Evolutionary conservation across 345 rosid species (phyloP).

Genomic region (thale cress (Arabidopsis thaliana)): TAIR10.1 NC_003070.9:24743501-24744000

Average conservation of each 20-base stretch:
- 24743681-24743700: neutral
- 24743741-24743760: conserved; percentile 17
- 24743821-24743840: conserved; percentile 23
- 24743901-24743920: conserved; percentile 36
- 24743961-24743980: conserved; percentile 46
- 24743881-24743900: conserved; percentile 20
- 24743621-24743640: no score
- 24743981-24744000: conserved; percentile 40
- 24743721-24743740: neutral
- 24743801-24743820: conserved; percentile 13
- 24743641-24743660: no score
- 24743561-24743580: no score
- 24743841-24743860: conserved; percentile 37
- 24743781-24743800: conserved; percentile 16
- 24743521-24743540: no score
- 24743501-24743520: no score
- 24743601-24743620: no score
- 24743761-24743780: neutral
- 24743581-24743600: no score
- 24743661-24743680: neutral
- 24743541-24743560: no score
- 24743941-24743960: conserved; percentile 51
- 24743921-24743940: conserved; percentile 40
- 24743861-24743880: conserved; percentile 19
- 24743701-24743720: neutral